phyloP scores from a whole-genome alignment of 2,329 filamentous ascomycete genomes.

The Diaporthe sp. region DNA sequence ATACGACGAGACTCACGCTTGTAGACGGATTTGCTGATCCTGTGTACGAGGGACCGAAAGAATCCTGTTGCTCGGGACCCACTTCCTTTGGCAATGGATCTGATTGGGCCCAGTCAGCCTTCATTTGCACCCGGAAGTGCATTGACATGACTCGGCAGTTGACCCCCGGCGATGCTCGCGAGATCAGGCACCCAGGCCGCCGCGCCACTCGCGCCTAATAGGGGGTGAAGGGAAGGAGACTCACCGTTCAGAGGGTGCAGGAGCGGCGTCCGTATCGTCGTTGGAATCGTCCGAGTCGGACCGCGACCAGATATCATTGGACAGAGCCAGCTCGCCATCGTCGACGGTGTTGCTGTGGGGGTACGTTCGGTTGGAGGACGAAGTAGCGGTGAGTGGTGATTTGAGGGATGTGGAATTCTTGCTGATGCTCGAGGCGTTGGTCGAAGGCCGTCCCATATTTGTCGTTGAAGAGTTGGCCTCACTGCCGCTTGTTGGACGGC shows the following conservation, averaged over 20 bases:
- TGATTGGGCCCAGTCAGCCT: constrained; percentile 21
- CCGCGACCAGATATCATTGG: constrained; percentile 39
- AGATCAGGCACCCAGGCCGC: constrained; percentile 13
- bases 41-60: constrained; percentile 38
- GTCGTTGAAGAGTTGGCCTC: neutral
- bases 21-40: constrained; percentile 38
- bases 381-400: constrained; percentile 36
- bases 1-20: constrained; percentile 36
- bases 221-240: neutral
- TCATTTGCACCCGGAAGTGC: neutral
- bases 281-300: constrained; percentile 40
- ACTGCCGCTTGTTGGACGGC: constrained; percentile 21
- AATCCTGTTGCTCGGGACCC: constrained; percentile 32
- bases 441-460: constrained; percentile 24
- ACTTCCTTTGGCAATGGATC: constrained; percentile 15
- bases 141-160: constrained; percentile 16
- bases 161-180: neutral
- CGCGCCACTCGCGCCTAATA: constrained; percentile 18
- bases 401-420: constrained; percentile 19
- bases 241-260: constrained; percentile 22
- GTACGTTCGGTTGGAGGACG: constrained; percentile 31
- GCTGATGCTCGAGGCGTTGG: constrained; percentile 17
- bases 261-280: constrained; percentile 9
- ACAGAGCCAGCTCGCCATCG: neutral
- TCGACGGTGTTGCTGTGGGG: constrained; percentile 32